Evolutionary conservation across 1,139 yeast species (phyloP).

Genomic region (Candida glucosophila): DNA sequence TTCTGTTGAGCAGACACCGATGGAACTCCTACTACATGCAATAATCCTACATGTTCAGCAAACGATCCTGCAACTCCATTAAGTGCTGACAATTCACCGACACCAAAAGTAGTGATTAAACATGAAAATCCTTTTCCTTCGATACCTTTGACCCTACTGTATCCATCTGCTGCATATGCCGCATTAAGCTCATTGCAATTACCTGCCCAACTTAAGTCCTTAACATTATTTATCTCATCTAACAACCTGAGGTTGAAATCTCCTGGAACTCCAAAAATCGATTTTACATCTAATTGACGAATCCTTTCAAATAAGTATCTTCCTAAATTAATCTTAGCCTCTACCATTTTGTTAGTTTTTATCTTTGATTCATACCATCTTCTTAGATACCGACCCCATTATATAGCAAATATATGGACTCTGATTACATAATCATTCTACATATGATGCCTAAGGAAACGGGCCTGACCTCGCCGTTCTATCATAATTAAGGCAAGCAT

Average conservation of each 20-base stretch:
- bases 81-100: constrained; percentile 53
- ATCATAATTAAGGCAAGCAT: too few relatives aligned
- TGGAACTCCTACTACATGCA: constrained; percentile 52
- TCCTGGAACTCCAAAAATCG: constrained; percentile 75
- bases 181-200: constrained; percentile 69
- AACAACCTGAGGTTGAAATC: constrained; percentile 65
- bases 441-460: too few relatives aligned
- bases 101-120: constrained; percentile 60
- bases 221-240: constrained; percentile 57
- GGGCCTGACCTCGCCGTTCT: too few relatives aligned
- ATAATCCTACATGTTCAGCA: constrained; percentile 51
- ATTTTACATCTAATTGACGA: constrained; percentile 49
- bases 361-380: too few relatives aligned
- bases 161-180: constrained; percentile 66
- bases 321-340: constrained; percentile 40
- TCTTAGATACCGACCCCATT: too few relatives aligned
- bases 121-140: constrained; percentile 37
- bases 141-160: constrained; percentile 47
- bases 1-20: constrained; percentile 58
- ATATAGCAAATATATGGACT: too few relatives aligned
- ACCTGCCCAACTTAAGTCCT: constrained; percentile 59
- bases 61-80: constrained; percentile 53
- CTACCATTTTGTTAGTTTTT: constrained; percentile 2
- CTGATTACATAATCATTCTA: too few relatives aligned
- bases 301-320: constrained; percentile 57